Evolutionary conservation across 2,329 filamentous ascomycete genomes (phyloP).

Genomic region (Huntiella savannae): DNA sequence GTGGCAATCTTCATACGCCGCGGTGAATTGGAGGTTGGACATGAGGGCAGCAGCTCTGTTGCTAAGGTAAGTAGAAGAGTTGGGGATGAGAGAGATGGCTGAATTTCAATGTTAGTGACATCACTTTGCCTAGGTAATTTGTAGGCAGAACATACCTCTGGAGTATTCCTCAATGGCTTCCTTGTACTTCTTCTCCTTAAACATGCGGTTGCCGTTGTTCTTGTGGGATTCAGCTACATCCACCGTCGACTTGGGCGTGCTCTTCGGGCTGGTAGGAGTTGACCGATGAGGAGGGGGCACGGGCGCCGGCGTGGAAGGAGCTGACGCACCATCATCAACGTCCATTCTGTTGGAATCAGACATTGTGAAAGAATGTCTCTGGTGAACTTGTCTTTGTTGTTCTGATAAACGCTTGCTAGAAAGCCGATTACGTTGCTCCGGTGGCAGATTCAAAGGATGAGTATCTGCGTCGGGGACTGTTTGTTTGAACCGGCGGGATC

Average conservation of each 20-base stretch:
- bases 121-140: constrained; percentile 9
- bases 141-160: constrained; percentile 45
- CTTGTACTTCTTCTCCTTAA: constrained; percentile 81
- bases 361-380: constrained; percentile 22
- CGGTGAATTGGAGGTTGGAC: constrained; percentile 58
- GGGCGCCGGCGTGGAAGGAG: constrained; percentile 26
- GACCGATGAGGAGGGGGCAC: constrained; percentile 55
- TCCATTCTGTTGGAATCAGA: constrained; percentile 54
- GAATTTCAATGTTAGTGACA: constrained; percentile 8
- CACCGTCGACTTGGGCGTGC: constrained; percentile 31
- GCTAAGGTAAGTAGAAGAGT: constrained; percentile 75
- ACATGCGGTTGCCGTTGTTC: constrained; percentile 83
- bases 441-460: constrained; percentile 77
- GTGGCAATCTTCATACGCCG: constrained; percentile 74
- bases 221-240: constrained; percentile 88
- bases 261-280: constrained; percentile 28
- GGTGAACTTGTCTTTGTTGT: constrained; percentile 2
- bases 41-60: constrained; percentile 93
- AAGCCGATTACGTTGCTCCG: constrained; percentile 66
- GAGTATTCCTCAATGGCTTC: constrained; percentile 85
- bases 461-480: constrained; percentile 39
- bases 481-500: constrained; percentile 30
- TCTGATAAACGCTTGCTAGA: constrained; percentile 22
- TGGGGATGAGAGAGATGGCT: constrained; percentile 78
- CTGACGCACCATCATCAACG: constrained; percentile 45